These are phyloP conservation scores for Iris macrosiphon DNA, from an alignment of 106 monocot species.

Conservation along the genomic window DNA sequence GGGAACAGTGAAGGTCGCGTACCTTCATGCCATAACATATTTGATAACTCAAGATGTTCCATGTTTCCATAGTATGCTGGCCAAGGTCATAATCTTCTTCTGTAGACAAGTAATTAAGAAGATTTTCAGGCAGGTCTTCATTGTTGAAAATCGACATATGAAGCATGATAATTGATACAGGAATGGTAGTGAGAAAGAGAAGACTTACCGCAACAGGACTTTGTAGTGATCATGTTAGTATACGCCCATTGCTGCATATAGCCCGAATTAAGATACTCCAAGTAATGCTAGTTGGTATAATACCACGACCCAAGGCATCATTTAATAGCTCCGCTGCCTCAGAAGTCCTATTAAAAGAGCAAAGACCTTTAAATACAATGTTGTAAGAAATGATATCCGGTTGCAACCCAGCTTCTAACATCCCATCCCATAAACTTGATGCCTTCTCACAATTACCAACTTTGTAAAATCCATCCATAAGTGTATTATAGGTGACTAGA, in stretches of 20 bases:
- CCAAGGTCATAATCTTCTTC: too few species aligned
- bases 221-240: constrained; percentile 5
- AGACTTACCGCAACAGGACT: too few species aligned
- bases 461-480: constrained; percentile 67
- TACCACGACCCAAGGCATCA: constrained; percentile 30
- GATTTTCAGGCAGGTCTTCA: too few species aligned
- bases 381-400: constrained; percentile 82
- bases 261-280: constrained; percentile 72
- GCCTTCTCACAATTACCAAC: constrained; percentile 45
- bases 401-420: constrained; percentile 46
- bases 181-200: too few species aligned
- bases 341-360: constrained; percentile 35
- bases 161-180: too few species aligned
- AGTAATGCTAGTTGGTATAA: constrained; percentile 50
- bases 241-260: constrained; percentile 21
- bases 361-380: constrained; percentile 65
- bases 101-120: too few species aligned
- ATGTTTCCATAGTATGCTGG: too few species aligned
- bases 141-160: too few species aligned
- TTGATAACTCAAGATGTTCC: too few species aligned
- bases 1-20: too few species aligned
- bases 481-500: constrained; percentile 63
- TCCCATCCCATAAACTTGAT: constrained; percentile 49
- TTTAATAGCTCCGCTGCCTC: constrained; percentile 49
- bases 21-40: too few species aligned